These are phyloP conservation scores for Lobosporangium transversale DNA, from an alignment of 192 early-diverging fungal genomes.

Conservation along the genomic window DNA sequence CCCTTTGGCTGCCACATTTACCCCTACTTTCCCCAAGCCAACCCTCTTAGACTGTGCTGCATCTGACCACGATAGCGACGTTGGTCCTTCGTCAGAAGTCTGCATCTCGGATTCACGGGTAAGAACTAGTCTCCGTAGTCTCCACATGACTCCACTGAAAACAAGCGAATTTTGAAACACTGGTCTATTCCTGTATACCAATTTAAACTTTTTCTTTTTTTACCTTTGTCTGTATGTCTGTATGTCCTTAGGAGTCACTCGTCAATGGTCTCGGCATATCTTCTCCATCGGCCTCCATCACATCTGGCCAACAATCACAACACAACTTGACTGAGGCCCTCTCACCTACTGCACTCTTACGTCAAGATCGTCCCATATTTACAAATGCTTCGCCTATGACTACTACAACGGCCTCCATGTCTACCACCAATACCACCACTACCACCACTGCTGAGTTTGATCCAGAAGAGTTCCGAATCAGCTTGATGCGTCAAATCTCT, in stretches of 20 bases:
- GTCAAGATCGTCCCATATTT: conserved; percentile 31
- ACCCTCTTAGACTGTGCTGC: conserved; percentile 11
- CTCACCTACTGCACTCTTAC: conserved; percentile 10
- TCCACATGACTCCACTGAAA: too few species aligned
- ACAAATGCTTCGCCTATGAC: conserved; percentile 18
- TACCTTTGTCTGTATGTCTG: too few species aligned
- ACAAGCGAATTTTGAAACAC: too few species aligned
- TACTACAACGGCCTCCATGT: neutral
- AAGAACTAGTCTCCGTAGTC: too few species aligned
- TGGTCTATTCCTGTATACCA: too few species aligned
- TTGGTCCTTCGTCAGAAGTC: conserved; percentile 18
- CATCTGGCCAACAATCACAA: neutral
- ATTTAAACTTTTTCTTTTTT: neutral
- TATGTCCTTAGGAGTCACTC: conserved; percentile 31
- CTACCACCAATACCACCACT: neutral
- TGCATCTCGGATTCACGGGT: conserved; percentile 35
- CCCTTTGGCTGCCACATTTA: conserved; percentile 40
- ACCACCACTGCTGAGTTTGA: conserved; percentile 26
- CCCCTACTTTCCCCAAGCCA: conserved; percentile 41
- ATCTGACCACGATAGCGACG: conserved; percentile 17
- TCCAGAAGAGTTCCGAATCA: conserved; percentile 46
- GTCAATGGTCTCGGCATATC: conserved; percentile 41
- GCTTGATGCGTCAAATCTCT: conserved; percentile 44
- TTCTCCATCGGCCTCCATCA: conserved; percentile 10
- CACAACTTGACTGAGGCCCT: conserved; percentile 17